These are phyloP conservation scores for Raphanus sativus DNA, from an alignment of 345 rosid genomes.

Conservation along the genomic window DNA sequence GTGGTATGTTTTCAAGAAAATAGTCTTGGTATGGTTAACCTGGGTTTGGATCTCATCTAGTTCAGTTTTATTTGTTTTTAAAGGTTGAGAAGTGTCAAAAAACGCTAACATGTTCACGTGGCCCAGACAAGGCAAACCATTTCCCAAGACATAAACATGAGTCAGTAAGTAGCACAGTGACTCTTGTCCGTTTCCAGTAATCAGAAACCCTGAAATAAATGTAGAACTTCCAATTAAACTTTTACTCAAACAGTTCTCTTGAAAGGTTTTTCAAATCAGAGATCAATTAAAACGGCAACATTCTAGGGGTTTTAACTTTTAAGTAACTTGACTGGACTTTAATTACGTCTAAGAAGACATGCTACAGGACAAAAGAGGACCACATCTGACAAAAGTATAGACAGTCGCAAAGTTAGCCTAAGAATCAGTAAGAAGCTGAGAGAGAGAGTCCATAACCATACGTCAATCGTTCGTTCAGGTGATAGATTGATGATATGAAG, in stretches of 20 bases:
- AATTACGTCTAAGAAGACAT: neutral
- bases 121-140: slow-evolving; percentile 20
- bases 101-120: slow-evolving; percentile 41
- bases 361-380: slow-evolving; percentile 12
- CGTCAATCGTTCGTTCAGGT: no score
- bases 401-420: neutral
- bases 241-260: neutral
- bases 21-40: no score
- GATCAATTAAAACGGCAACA: neutral
- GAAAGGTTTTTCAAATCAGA: neutral
- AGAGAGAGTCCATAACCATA: no score
- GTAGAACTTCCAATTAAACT: neutral
- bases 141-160: slow-evolving; percentile 21
- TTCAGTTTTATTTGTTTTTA: no score
- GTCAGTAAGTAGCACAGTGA: slow-evolving; percentile 6
- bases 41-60: no score
- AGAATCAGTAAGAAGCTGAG: neutral
- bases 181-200: neutral
- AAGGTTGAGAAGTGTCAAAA: neutral
- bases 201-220: slow-evolving; percentile 5
- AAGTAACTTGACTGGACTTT: neutral
- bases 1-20: no score
- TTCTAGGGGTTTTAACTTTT: neutral
- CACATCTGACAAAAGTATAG: neutral
- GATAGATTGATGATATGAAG: neutral